Evolutionary conservation across 441 rosid genomes (phyloP), one percentile per base, ranked within the genome.

Genomic region (Jatropha podagrica): DNA sequence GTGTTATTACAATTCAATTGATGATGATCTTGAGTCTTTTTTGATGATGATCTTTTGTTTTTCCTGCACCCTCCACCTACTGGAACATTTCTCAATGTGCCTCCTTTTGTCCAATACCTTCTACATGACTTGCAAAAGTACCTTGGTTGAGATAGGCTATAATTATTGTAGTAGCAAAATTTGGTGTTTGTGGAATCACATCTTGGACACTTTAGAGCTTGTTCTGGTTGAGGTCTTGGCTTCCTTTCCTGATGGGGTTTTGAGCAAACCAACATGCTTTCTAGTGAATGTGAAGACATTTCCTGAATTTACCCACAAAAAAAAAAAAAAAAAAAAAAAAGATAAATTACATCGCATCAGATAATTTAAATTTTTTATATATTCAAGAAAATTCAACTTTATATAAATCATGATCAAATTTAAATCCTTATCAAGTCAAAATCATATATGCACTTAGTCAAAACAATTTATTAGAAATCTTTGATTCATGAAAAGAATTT

Each of bases 161-260:
- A 94, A 81, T 94, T 94, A 88, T 94, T 94, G 95, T 94, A 92
- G 89, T 94, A 94, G 72, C 98, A 94, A 77, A 94, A 94, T 79
- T 94, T 94, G 78, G 98, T 94, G 88, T 94, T 92, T 52, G 90
- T 78, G 76, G 98, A 94, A 71, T 94, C 96, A 76, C 98, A 94
- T 69, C 98, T 85, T 65, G 98, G 98, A 75, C 86, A 90, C 86
- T 91, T 87, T 7, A 90, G 84, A 15, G 97, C 88, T 77, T 88
- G 87, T 69, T 94, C 97, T 42, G 92, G 95, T 73, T 83, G 91
- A 18, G 96, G 95, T 79, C 83, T 87, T 56, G 91, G 76, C 38
- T 89, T 89, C 78, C 84, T 88, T 32, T 86, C 89, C 72, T 90
- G 91, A 15, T 78, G 81, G 27, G 78, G 49, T 74, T 86, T 88